Percentiles rank a stretch among this genome's conserved stretches.
Evolutionary conservation across 2,329 filamentous ascomycete genomes (phyloP).

Genomic region (Ophiostoma triangulosporum): DNA sequence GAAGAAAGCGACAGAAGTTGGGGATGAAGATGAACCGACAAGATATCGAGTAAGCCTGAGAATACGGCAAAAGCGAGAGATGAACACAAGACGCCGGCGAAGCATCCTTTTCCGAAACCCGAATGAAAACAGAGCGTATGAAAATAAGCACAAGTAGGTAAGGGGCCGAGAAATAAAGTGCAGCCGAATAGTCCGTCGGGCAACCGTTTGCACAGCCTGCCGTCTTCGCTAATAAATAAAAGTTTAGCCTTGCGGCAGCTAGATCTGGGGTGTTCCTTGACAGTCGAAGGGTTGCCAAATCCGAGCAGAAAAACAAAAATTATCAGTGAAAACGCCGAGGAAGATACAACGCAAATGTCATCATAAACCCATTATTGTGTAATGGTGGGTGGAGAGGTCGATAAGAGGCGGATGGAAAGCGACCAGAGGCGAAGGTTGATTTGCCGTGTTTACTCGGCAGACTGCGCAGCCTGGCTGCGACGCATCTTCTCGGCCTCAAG

Average conservation of each 20-base stretch:
- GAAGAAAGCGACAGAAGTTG: not conserved
- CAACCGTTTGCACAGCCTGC: constrained; percentile 26
- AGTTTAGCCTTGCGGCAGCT: constrained; percentile 46
- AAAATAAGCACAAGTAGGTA: constrained; percentile 5
- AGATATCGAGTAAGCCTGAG: not conserved
- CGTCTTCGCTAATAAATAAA: constrained; percentile 31
- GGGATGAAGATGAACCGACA: not conserved
- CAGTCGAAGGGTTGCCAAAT: constrained; percentile 34
- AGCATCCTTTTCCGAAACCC: not conserved
- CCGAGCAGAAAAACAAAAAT: constrained; percentile 30
- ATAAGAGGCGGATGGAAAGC: constrained; percentile 7
- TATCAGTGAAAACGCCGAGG: constrained; percentile 11
- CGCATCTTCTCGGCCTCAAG: constrained; percentile 98
- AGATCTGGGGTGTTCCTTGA: constrained; percentile 41
- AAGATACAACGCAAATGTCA: constrained; percentile 11
- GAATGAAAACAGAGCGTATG: not conserved
- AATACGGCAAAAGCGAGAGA: not conserved
- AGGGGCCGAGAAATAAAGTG: constrained; percentile 9
- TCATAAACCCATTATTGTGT: constrained; percentile 1
- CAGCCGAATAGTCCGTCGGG: constrained; percentile 18
- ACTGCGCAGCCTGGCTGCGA: constrained; percentile 53
- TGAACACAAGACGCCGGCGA: not conserved
- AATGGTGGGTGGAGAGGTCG: not conserved
- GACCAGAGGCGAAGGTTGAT: not conserved
- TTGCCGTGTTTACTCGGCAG: constrained; percentile 31